A percentile compares a stretch with the other conserved stretches of the same genome.
Evolutionary conservation across 306 rosid species (phyloP).

Genomic region (Vigna nakashimae): DNA sequence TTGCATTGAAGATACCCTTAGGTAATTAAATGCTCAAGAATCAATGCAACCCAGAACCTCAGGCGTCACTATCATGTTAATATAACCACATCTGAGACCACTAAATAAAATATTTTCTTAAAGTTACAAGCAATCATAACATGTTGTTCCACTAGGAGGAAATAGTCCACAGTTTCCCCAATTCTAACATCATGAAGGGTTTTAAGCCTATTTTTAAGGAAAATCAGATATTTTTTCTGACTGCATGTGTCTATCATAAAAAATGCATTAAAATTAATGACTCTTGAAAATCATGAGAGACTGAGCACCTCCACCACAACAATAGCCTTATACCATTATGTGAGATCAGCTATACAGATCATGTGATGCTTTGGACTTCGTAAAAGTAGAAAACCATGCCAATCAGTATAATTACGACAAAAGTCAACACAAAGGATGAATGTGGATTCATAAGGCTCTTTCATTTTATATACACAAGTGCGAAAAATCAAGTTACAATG

Average conservation of each 20-base stretch:
- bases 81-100: conserved; percentile 17
- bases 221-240: conserved; percentile 21
- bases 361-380: neutral
- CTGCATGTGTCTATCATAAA: neutral
- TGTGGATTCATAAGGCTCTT: neutral
- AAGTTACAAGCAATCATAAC: conserved; percentile 22
- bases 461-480: neutral
- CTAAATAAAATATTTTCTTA: conserved; percentile 8
- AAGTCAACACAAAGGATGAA: conserved; percentile 18
- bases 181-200: conserved; percentile 19
- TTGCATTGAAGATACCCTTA: neutral
- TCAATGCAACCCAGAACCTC: conserved; percentile 6
- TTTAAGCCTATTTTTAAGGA: conserved; percentile 12
- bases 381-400: neutral
- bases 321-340: neutral
- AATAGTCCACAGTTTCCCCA: neutral
- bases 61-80: neutral
- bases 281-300: conserved; percentile 1
- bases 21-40: conserved; percentile 11
- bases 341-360: neutral
- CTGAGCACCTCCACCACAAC: neutral
- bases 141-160: conserved; percentile 12
- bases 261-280: conserved; percentile 20
- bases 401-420: conserved; percentile 19
- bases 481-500: conserved; percentile 16